Base-by-base conservation (phyloP, 495 filamentous ascomycete species). In the Neurospora sp. region DNA sequence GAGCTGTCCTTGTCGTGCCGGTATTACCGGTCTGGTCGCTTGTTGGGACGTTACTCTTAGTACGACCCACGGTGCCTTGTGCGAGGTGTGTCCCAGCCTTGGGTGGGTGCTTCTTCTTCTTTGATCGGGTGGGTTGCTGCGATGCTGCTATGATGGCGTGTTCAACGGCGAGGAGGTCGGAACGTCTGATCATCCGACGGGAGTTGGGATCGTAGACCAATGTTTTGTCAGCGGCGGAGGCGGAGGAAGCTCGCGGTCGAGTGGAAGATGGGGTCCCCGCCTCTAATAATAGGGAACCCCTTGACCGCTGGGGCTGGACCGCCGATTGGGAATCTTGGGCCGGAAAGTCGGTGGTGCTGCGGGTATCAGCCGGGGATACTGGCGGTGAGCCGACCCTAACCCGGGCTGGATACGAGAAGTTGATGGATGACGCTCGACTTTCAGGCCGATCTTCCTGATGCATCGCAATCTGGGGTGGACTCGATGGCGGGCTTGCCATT, bases 371-470 rank as follows among this genome's bases (percentile, higher is more conserved):
- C 3, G 74, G 73, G 10, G 74, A 69, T 71, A 71, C 74, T 3
- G 83, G 80, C 40, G 79, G 78, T 9, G 83, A 84, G n/a, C 79
- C 76, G 37, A 78, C 72, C 37, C 76, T 78, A 42, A 70, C 41
- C 35, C 80, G 68, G 3, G 75, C 89, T 4, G 94, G 94, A 45
- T 94, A 93, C 8, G 94, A 97, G 76, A 96, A 96, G 81, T 97
- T 97, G 75, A 95, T 84, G 3, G 92, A 94, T 53, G 83, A 84
- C 16, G 84, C 88, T 75, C 88, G 84, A 77, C 89, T 93, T 20
- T 82, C 84, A 12, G 91, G 85, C 71, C 89, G 39, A 4, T 75
- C 72, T 41, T 74, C 75, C 3, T 75, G 73, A 9, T 38, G 59
- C 7, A 71, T 40, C 16, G 70, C 61, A 16, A 69, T 22, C 65